Evolutionary conservation across 108 stramenopile species (phyloP), one percentile per base, ranked within the genome.

Genomic region (Skeletonema menzelii): DNA sequence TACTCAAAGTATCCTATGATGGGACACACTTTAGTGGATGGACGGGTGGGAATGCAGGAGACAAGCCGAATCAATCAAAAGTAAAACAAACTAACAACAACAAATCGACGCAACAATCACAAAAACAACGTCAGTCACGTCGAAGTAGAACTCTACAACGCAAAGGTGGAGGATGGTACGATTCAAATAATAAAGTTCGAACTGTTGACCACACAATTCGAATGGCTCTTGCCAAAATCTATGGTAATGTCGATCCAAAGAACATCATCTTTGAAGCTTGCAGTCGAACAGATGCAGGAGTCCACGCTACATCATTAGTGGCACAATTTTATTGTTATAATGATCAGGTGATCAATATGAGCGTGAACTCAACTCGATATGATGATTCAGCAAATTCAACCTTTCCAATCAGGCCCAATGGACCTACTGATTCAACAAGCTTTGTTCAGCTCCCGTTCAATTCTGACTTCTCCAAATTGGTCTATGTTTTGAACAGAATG

Each of bases 231-330:
- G 88, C 94, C 34, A 90, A 89, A 63, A 11, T 95, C 1, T 92
- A 87, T 68, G 91, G 94, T 0, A 84, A 91, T 67, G 76, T 95
- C 40, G 72, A 88, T 70, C 82, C 84, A 34, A 37, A 75, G 8
- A 61, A 71, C 24, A 82, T 95, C 8, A 69, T 84, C 0, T 81
- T 95, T 27, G 91, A 92, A 69, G 87, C 90, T 22, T 92, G 89
- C 65, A 90, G 88, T 64, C 86, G 91, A 2, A 92, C 91, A 28
- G 94, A 95, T 77, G 83, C 82, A 30, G 94, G 94, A 12, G 91
- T 95, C 44, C 94, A 95, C 72, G 88, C 91, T 13, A 66, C 46
- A 20, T 77, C 84, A 12, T 76, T 86, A 81, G 73, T 91, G 22
- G 91, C 91, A 1, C 88, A 87, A 55, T 63, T 92, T 15, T 95